Evolutionary conservation across 2,329 filamentous ascomycete species (phyloP), one percentile per base, ranked within the genome.

Genomic region (Elsinoe arachidis): DNA sequence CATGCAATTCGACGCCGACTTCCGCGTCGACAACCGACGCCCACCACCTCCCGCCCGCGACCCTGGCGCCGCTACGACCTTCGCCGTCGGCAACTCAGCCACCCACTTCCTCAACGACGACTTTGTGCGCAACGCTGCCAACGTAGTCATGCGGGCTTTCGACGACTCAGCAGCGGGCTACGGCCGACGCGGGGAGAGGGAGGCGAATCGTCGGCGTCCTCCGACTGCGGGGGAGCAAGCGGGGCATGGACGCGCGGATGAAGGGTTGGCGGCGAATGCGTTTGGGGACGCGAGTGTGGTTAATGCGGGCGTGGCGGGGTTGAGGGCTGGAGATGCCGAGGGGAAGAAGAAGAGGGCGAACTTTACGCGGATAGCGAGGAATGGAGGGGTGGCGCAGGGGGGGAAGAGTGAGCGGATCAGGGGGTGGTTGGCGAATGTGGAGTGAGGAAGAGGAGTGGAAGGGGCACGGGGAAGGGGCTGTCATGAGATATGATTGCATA

Each of bases 31-130:
- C 3, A 62, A 61, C 23, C 63, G 76, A 23, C 12, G 61, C 23
- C 63, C 76, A 23, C 12, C 38, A 17, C 7, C 62, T 69, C 37
- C 52, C 37, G n/a, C 26, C 12, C 52, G 38, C 15, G 33, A 23
- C 7, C 61, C 69, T 15, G 62, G 59, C 21, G 63, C 61, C 2
- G 64, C 63, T 62, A 64, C 34, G 38, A 63, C 61, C 9, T 69
- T 60, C 61, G 75, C 72, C 21, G 61, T 79, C 7, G 77, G 77
- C 19, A 83, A 83, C 59, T 72, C 77, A 11, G 73, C 75, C 1
- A 75, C 73, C 12, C 81, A 85, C 63, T 81, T 83, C 64, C 78
- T 83, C 76, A 83, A 83, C 58, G 80, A 85, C 26, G 75, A 82
- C 60, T 84, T 82, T 59, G 65, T 76, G 14, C 64, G 65, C 17